Percentiles rank a stretch among this genome's conserved stretches.
Evolutionary conservation across 2,329 filamentous ascomycete species (phyloP).

Genomic region (Periglandula ipomoeae): DNA sequence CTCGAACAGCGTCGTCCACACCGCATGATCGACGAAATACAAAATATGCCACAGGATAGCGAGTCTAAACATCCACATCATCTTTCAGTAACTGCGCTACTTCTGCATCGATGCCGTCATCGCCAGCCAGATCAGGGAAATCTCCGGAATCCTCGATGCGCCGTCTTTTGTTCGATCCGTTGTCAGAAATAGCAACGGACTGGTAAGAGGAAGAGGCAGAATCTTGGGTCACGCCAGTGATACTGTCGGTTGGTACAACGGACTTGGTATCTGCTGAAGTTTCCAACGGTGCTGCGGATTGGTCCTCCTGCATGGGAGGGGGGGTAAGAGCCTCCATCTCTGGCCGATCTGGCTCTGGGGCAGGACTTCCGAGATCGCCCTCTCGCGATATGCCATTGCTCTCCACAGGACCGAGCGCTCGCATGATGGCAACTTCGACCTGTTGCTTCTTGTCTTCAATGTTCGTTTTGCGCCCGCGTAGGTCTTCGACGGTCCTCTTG

Average conservation of each 20-base stretch:
- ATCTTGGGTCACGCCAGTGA: constrained; percentile 31
- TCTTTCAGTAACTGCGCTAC: constrained; percentile 47
- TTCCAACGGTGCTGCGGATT: constrained; percentile 8
- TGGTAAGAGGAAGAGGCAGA: constrained; percentile 37
- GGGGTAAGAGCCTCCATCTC: constrained; percentile 82
- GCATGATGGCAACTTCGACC: constrained; percentile 87
- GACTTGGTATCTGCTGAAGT: constrained; percentile 10
- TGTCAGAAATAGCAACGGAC: constrained; percentile 38
- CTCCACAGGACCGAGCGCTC: constrained; percentile 59
- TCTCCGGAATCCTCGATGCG: constrained; percentile 42
- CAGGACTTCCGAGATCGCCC: constrained; percentile 34
- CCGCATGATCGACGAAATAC: no score
- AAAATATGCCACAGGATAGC: no score
- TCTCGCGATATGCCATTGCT: constrained; percentile 38
- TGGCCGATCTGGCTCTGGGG: constrained; percentile 60
- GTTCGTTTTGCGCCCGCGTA: constrained; percentile 57
- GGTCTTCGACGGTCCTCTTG: constrained; percentile 51
- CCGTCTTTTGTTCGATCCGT: constrained; percentile 48
- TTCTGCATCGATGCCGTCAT: constrained; percentile 48
- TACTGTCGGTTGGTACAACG: constrained; percentile 15
- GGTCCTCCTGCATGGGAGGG: constrained; percentile 46
- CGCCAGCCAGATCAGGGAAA: constrained; percentile 43
- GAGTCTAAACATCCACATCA: constrained; percentile 13
- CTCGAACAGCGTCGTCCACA: no score
- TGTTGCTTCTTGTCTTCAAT: constrained; percentile 79